Percentiles rank a stretch among this genome's conserved stretches.
Conservation (phyloP, 768 basidiomycete species). For the Auriscalpium vulgare region DNA sequence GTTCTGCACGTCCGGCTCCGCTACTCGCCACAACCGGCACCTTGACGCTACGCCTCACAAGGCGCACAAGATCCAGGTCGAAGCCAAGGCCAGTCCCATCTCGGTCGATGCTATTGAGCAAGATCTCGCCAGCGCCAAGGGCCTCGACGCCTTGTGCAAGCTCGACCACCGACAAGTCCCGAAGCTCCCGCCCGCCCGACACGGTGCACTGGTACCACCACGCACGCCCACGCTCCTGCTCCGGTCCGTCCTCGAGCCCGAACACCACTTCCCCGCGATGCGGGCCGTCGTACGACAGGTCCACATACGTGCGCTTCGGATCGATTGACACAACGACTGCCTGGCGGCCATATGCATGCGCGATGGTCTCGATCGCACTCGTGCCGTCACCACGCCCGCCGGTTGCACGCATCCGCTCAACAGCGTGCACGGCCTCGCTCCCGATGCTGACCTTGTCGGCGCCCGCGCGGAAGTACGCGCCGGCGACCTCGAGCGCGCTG, state of each 20-base stretch:
- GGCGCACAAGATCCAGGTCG: conserved; percentile 72
- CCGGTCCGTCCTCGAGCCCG: conserved; percentile 34
- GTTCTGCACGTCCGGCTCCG: conserved; percentile 75
- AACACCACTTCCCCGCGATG: conserved; percentile 55
- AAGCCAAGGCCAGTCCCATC: conserved; percentile 93
- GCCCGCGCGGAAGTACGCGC: conserved; percentile 92
- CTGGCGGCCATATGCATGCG: conserved; percentile 83
- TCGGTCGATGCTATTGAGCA: conserved; percentile 93
- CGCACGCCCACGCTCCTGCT: conserved; percentile 58
- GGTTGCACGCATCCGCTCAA: conserved; percentile 64
- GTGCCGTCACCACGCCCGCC: conserved; percentile 51
- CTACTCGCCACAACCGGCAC: conserved; percentile 95
- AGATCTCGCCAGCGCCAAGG: conserved; percentile 90
- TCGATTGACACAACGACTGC: conserved; percentile 98
- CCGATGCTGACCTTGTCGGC: conserved; percentile 99
- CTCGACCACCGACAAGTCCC: conserved; percentile 82
- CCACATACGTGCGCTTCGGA: conserved; percentile 80
- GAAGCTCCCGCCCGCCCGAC: conserved; percentile 79
- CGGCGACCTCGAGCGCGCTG: conserved; percentile 88
- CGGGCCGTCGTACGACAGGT: conserved; percentile 59
- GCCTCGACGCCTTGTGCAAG: conserved; percentile 86
- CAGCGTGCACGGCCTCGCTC: conserved; percentile 90
- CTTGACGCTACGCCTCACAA: conserved; percentile 67
- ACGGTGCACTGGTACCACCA: conserved; percentile 99
- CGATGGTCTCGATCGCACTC: conserved; percentile 91